Conservation (phyloP, 2,329 filamentous ascomycete species). For the Helotiales sp. region DNA sequence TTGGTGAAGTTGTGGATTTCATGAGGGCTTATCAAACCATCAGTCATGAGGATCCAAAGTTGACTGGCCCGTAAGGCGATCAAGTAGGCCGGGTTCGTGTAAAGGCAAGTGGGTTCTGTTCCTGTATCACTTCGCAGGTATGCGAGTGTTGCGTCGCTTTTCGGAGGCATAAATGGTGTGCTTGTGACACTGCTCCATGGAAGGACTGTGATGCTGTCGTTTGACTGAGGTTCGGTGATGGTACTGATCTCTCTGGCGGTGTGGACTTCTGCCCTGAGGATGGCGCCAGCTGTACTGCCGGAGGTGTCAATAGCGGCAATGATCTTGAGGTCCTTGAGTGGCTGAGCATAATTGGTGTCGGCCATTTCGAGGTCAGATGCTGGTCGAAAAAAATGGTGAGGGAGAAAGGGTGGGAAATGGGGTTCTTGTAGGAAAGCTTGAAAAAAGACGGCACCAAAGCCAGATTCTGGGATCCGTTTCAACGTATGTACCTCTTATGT, state of each 20-base stretch:
- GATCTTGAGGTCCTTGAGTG: background rate
- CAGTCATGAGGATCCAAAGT: slow-evolving; percentile 1
- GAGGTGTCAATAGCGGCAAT: slow-evolving; percentile 5
- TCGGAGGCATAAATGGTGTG: background rate
- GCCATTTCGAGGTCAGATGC: background rate
- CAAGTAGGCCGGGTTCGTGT: background rate
- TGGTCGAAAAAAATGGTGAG: background rate
- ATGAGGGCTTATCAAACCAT: background rate
- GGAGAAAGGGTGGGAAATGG: background rate
- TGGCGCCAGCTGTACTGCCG: background rate
- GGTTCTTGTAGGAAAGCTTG: too few relatives aligned
- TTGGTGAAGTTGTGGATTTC: background rate
- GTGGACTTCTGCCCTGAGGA: background rate
- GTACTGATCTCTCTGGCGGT: background rate
- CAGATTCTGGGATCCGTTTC: too few relatives aligned
- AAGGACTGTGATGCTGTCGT: background rate
- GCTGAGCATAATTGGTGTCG: background rate
- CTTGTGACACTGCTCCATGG: background rate
- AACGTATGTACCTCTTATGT: too few relatives aligned
- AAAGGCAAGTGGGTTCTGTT: background rate
- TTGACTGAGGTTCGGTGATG: background rate
- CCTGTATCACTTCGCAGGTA: background rate
- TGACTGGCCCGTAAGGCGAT: background rate
- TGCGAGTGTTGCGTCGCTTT: background rate
- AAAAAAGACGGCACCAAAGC: too few relatives aligned